phyloP scores from a whole-genome alignment of 2,329 filamentous ascomycete species.

The Diatrype stigma region DNA sequence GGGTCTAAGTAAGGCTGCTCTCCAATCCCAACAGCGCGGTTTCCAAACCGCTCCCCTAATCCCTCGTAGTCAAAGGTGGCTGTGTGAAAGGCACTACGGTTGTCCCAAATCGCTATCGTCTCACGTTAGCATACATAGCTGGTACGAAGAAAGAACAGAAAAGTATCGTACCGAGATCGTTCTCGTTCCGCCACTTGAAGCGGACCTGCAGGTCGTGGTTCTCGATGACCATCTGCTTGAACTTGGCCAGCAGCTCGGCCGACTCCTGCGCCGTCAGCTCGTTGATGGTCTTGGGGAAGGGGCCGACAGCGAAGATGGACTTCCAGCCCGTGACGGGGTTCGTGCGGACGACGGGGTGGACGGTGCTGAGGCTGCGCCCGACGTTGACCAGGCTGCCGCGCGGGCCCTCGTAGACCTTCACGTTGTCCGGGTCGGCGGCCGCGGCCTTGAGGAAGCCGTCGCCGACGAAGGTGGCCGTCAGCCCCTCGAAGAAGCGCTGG shows the following conservation, averaged over 20 bases:
- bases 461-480: constrained; percentile 44
- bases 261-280: constrained; percentile 40
- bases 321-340: constrained; percentile 62
- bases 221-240: constrained; percentile 36
- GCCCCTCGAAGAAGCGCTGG: constrained; percentile 46
- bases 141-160: constrained; percentile 1
- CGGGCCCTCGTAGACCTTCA: constrained; percentile 28
- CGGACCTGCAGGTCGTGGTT: constrained; percentile 48
- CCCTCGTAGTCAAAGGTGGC: constrained; percentile 55
- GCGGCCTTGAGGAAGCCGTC: constrained; percentile 34
- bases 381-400: constrained; percentile 41
- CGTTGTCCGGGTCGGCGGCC: constrained; percentile 19
- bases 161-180: constrained; percentile 36
- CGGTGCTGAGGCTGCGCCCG: constrained; percentile 40
- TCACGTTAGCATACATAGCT: background rate
- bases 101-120: constrained; percentile 56
- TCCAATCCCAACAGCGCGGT: constrained; percentile 51
- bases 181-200: constrained; percentile 40
- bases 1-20: constrained; percentile 53
- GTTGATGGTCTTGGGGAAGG: constrained; percentile 39
- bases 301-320: constrained; percentile 38
- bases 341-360: constrained; percentile 55
- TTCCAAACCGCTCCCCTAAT: constrained; percentile 45
- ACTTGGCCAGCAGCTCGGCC: constrained; percentile 35
- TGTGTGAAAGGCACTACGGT: constrained; percentile 53